Percentiles rank a stretch among this genome's conserved stretches.
Conservation (phyloP, 768 basidiomycete species). For the Cystobasidium tubakii region DNA sequence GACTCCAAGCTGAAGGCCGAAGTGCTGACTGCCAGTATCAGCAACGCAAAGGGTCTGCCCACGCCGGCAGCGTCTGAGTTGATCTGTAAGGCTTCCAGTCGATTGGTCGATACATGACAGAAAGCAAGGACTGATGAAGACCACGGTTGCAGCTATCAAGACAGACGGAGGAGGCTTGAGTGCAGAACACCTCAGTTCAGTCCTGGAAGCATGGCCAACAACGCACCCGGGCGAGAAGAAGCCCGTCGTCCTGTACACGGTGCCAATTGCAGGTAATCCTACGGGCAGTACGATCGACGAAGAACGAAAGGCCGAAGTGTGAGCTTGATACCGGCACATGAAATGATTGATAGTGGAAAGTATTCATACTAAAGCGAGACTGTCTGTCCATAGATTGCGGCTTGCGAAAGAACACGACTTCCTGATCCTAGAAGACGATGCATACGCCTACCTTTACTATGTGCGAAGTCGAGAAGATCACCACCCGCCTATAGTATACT, state of each 20-base stretch:
- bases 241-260: constrained; percentile 65
- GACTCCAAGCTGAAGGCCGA: too few species aligned
- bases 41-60: not conserved
- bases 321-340: not conserved
- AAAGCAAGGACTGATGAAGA: not conserved
- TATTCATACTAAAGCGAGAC: too few species aligned
- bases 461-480: not conserved
- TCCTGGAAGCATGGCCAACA: constrained; percentile 62
- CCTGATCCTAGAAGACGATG: constrained; percentile 71
- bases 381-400: constrained; percentile 57
- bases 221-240: constrained; percentile 56
- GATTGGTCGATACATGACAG: not conserved
- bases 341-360: too few species aligned
- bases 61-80: not conserved
- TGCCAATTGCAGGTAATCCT: constrained; percentile 73
- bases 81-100: not conserved
- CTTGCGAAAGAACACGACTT: constrained; percentile 69
- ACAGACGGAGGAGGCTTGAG: constrained; percentile 69
- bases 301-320: constrained; percentile 58
- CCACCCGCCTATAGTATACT: too few species aligned
- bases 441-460: constrained; percentile 28
- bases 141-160: constrained; percentile 54
- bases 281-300: constrained; percentile 70
- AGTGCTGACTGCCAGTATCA: not conserved
- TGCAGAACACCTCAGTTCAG: constrained; percentile 58